phyloP scores from a whole-genome alignment of 495 filamentous ascomycete genomes.

The Cetradonia linearis region DNA sequence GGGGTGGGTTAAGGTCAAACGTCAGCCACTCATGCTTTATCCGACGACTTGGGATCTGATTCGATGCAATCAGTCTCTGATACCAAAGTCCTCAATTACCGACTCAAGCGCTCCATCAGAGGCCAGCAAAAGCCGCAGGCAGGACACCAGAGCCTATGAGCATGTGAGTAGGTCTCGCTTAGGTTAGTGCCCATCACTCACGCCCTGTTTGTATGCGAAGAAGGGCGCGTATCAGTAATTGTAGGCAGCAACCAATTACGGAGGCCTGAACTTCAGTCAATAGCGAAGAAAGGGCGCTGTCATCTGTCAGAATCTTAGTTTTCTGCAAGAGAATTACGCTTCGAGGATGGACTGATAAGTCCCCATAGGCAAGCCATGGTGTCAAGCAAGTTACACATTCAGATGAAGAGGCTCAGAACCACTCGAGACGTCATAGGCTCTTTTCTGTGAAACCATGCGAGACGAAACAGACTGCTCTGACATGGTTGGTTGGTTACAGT shows the following conservation, averaged over 20 bases:
- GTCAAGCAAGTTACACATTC: neutral
- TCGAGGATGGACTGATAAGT: neutral
- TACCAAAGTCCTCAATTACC: neutral
- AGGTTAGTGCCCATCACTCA: neutral
- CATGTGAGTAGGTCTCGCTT: neutral
- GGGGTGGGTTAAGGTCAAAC: neutral
- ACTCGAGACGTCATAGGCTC: neutral
- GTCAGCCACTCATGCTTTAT: neutral
- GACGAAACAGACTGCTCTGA: neutral
- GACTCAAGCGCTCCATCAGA: neutral
- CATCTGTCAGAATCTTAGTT: neutral
- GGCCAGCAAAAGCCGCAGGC: neutral
- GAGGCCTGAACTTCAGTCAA: neutral
- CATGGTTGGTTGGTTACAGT: neutral
- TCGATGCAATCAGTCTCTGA: neutral
- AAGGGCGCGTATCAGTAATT: neutral
- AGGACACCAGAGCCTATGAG: neutral
- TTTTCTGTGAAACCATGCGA: neutral
- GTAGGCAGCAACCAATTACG: neutral
- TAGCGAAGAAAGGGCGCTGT: neutral
- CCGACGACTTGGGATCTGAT: neutral
- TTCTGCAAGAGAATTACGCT: neutral
- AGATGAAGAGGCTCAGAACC: neutral
- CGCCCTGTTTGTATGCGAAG: neutral
- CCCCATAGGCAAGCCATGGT: neutral